Base-by-base conservation (phyloP, 2,329 filamentous ascomycete genomes). In the Chalaropsis ovoidea region DNA sequence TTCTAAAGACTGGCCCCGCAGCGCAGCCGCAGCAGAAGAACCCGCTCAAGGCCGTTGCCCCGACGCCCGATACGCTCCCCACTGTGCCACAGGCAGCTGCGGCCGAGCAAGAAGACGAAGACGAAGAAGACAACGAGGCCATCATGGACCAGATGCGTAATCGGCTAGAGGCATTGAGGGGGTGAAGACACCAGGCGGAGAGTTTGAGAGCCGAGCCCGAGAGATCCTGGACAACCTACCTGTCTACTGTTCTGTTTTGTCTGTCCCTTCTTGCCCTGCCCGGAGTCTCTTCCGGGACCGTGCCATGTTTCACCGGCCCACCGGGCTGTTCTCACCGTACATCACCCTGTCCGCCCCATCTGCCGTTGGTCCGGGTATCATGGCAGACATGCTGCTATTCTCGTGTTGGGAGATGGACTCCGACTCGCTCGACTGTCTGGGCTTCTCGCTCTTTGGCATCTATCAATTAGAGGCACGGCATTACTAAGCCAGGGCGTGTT, bases 91-190 rank as follows among this genome's bases (percentile, higher is more conserved):
- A 80, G 47, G 78, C 79, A 65, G 79, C 80, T 19, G 77, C 77
- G 47, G 79, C 78, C 65, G 78, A 78, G 3, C 80, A 79, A 68
- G 81, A 80, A 75, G 87, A 82, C 67, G 85, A 91, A 70, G 89
- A 90, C 68, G 89, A 95, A 71, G 87, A 92, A 73, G 89, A 94
- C 71, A 86, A 90, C 68, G 91, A 96, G 76, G 90, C 88, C 61
- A 90, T 94, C 79, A 84, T 97, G 77, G 88, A 91, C 71, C 89
- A 95, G 78, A 97, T 97, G 94, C 82, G 93, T 74, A 91, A 91
- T 70, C 82, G 93, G 61, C 76, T 99, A 71, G 90, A 97, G 77
- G 92, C 92, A 43, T 77, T 97, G 73, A 89, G 94, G 82, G 96
- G 91, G 76, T 96, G 75, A 70, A n/a, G 47, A 6, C 19, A 39